These are phyloP conservation scores for Massarina eburnea DNA, from an alignment of 2,329 filamentous ascomycete genomes.

Conservation along the genomic window DNA sequence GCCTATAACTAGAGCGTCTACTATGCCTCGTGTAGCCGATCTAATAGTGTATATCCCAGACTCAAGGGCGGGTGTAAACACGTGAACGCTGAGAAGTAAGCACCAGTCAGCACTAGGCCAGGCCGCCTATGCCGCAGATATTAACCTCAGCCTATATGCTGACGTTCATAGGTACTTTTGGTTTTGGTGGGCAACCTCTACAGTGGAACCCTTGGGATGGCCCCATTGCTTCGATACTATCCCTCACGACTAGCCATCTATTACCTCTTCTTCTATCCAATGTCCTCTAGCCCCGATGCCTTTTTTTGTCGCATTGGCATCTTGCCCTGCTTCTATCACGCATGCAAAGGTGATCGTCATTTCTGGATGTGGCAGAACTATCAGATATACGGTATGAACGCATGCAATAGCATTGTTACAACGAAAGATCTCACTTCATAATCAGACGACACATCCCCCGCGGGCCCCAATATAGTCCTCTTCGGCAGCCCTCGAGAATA, in stretches of 20 bases:
- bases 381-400: constrained; percentile 13
- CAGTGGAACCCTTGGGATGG: neutral
- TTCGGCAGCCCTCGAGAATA: constrained; percentile 8
- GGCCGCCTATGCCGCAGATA: neutral
- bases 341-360: constrained; percentile 14
- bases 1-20: neutral
- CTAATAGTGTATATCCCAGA: neutral
- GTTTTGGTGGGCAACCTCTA: neutral
- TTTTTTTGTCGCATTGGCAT: constrained; percentile 6
- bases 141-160: neutral
- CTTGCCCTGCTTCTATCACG: constrained; percentile 15
- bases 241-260: constrained; percentile 1
- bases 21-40: neutral
- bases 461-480: constrained; percentile 8
- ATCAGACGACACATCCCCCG: constrained; percentile 12
- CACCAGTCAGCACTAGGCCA: too few relatives aligned
- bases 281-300: constrained; percentile 8
- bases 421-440: neutral
- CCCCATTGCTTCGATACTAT: neutral
- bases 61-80: neutral
- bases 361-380: constrained; percentile 14
- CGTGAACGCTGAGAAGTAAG: neutral
- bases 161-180: neutral
- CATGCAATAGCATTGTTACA: neutral
- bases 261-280: constrained; percentile 15